These are phyloP conservation scores for Glaciozyma antarctica DNA, from an alignment of 768 basidiomycete genomes.

Conservation along the genomic window DNA sequence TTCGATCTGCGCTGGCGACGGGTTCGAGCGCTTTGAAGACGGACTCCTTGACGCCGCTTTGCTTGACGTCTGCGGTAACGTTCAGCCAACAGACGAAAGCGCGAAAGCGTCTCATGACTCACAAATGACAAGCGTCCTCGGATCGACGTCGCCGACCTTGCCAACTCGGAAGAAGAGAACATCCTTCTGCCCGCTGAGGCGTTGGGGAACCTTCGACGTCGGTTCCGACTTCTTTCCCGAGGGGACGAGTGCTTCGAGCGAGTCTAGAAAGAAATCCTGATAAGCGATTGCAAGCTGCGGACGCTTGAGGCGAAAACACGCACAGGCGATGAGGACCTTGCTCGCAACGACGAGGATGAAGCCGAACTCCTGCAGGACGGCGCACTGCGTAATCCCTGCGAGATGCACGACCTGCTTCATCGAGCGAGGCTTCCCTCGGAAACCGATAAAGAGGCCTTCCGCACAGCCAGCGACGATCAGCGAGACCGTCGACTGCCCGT, in stretches of 20 bases:
- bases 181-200: slow-evolving; percentile 79
- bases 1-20: slow-evolving; percentile 66
- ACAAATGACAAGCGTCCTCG: slow-evolving; percentile 72
- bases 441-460: slow-evolving; percentile 92
- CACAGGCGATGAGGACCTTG: slow-evolving; percentile 66
- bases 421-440: slow-evolving; percentile 76
- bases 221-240: slow-evolving; percentile 51
- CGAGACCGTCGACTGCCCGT: slow-evolving; percentile 52
- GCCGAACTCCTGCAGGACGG: slow-evolving; percentile 90
- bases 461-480: slow-evolving; percentile 89
- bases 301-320: neutral
- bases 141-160: slow-evolving; percentile 52
- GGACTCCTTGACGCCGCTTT: slow-evolving; percentile 87
- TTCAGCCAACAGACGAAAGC: neutral
- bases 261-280: slow-evolving; percentile 48
- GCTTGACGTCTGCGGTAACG: slow-evolving; percentile 52
- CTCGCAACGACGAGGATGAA: slow-evolving; percentile 88
- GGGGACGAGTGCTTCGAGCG: slow-evolving; percentile 87
- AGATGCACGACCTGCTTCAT: slow-evolving; percentile 88
- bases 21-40: slow-evolving; percentile 97
- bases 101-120: neutral
- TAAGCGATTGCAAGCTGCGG: neutral
- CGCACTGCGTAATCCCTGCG: slow-evolving; percentile 87
- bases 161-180: slow-evolving; percentile 96
- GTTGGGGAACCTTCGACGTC: slow-evolving; percentile 67